Percentiles rank a stretch among this genome's conserved stretches.
phyloP scores from a whole-genome alignment of 805 yeast species.

The Dipodascus geniculatus region DNA sequence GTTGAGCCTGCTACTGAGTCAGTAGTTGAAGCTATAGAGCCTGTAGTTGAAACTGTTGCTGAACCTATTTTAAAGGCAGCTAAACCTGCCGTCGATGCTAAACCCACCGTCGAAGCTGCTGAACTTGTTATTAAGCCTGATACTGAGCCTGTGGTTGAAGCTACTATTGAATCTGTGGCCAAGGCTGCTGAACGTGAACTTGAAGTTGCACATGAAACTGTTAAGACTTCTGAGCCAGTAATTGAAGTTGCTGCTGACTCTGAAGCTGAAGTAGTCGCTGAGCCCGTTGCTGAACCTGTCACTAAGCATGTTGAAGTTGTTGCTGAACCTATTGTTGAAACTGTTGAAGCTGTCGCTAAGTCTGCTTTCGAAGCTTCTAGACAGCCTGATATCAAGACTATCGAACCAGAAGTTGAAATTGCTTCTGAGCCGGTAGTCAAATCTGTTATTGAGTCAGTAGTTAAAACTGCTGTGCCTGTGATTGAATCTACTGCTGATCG shows the following conservation, averaged over 20 bases:
- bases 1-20: neutral
- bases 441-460: neutral
- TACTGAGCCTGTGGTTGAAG: too few relatives aligned
- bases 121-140: too few relatives aligned
- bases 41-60: neutral
- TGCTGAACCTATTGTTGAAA: neutral
- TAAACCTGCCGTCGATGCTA: neutral
- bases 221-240: neutral
- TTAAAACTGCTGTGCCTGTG: neutral
- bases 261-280: too few relatives aligned
- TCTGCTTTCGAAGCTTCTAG: neutral
- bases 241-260: too few relatives aligned
- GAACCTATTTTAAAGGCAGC: neutral
- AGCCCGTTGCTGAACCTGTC: neutral
- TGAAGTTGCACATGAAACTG: too few relatives aligned
- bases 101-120: neutral
- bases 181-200: too few relatives aligned
- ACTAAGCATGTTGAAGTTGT: neutral
- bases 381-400: too few relatives aligned
- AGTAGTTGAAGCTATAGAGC: neutral
- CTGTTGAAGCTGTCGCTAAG: neutral
- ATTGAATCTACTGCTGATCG: too few relatives aligned
- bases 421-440: neutral
- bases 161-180: too few relatives aligned
- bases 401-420: neutral